Base-by-base conservation (phyloP, 2,329 filamentous ascomycete species). In the Huntiella savannae region DNA sequence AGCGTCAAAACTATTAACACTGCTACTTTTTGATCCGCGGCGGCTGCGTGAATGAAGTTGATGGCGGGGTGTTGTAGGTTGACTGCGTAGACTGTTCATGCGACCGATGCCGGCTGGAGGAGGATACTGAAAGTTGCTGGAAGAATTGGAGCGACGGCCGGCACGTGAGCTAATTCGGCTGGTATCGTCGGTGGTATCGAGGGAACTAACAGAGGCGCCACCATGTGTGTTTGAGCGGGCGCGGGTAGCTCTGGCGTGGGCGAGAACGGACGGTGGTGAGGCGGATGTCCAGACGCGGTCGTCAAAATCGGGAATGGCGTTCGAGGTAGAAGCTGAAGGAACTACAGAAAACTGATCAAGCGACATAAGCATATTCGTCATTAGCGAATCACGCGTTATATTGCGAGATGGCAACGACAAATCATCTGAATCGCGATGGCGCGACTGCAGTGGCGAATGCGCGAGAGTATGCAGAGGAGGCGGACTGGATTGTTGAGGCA, bases 331-430 rank as follows among this genome's bases (percentile, higher is more conserved):
- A 52, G 49, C 53, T 71, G 66, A 39, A 61, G 67, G 54, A 73
- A 43, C 19, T 16, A 41, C 32, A 15, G 44, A 50, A 57, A 88
- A 77, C 60, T 88, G 82, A 62, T 94, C 88, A 52, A 98, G 77
- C 36, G 87, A 94, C 53, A 91, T 69, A 50, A 96, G 76, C 80
- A 98, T 91, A 61, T 95, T 93, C 62, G 91, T 82, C 50, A 98
- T 85, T 54, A 98, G 77, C 33, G 87, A 95, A 58, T 93, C 84
- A 54, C 88, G 77, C 36, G 82, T 84, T 52, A 83, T 76, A 58
- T 83, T 75, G 51, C 78, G 70, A 42, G 81, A 75, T 43, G 79
- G 79, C 55, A 93, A 70, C 49, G 83, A 87, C 51, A 95, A 70
- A 60, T 94, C 87, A 67, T 95, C 87, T 42, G 81, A 85, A 62